Base-by-base conservation (phyloP, 768 basidiomycete species). In the Amyloporia xantha region DNA sequence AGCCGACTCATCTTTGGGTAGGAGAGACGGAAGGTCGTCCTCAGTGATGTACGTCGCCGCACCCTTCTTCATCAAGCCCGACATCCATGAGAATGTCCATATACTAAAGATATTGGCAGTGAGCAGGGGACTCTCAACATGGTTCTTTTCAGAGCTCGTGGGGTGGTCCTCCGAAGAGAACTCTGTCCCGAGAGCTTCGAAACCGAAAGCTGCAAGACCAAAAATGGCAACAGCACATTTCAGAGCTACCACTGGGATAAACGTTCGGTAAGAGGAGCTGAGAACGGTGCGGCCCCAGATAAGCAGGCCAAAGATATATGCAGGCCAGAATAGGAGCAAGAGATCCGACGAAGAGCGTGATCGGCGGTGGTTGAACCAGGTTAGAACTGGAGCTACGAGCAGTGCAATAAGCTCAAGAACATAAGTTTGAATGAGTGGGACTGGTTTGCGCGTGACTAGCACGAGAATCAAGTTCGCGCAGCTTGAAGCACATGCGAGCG, bases 21-120 rank as follows among this genome's bases (percentile, higher is more conserved):
- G 68, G 21, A 96, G 71, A 0, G 81, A 75, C 37, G 91, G 91
- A 20, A 97, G 75, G 59, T 98, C 95, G 24, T 84, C 76, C 62
- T 95, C 91, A 1, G 85, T 86, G 49, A 97, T 82, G 61, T 77
- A 81, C 46, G 77, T 67, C 4, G 67, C 62, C 0, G 76, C 73
- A 25, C 87, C 87, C 59, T 82, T 83, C 56, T 70, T 73, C 80
- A 93, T 77, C 15, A 92, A 75, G 0, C 77, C 76, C 1, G 88
- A 90, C 72, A 97, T 77, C 92, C 92, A 98, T 0, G 72, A 68
- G 61, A 97, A 98, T 1, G 81, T 83, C 75, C 84, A 91, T 33
- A 78, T 72, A 58, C 86, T 90, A 62, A 82, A 94, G 19, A 91
- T 68, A 61, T 91, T 93, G 15, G 92, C 87, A 0, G 79, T 84